Conservation (phyloP, 305 asterid genomes). For the Fraxinus sp. region DNA sequence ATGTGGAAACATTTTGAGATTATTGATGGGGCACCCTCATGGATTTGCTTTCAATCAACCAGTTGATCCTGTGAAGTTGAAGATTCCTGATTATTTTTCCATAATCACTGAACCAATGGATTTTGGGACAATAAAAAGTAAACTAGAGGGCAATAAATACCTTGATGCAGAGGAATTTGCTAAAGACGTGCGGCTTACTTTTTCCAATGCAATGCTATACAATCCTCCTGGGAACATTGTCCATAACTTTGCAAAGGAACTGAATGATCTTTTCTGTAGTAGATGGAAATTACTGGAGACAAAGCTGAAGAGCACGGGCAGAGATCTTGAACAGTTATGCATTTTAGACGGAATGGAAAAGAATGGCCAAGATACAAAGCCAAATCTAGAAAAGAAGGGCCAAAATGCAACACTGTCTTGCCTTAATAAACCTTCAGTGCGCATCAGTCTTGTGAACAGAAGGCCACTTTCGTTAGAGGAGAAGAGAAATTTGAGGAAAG, state of each 20-base stretch:
- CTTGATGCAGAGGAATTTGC: constrained; percentile 54
- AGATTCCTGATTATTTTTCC: constrained; percentile 70
- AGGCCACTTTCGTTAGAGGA: constrained; percentile 26
- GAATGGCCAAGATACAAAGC: constrained; percentile 25
- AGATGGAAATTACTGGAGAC: constrained; percentile 57
- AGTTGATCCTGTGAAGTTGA: constrained; percentile 66
- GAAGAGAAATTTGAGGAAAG: constrained; percentile 37
- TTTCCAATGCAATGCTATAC: constrained; percentile 67
- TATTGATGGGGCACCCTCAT: constrained; percentile 40
- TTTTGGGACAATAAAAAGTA: constrained; percentile 64
- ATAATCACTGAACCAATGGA: constrained; percentile 74
- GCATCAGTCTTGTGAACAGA: background rate
- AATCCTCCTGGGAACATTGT: constrained; percentile 51
- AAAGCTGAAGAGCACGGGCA: constrained; percentile 34
- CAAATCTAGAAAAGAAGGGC: constrained; percentile 18
- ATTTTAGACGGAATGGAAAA: constrained; percentile 18
- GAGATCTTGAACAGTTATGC: constrained; percentile 22
- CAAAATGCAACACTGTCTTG: background rate
- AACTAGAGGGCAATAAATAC: constrained; percentile 53
- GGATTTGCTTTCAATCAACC: constrained; percentile 53
- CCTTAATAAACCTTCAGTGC: background rate
- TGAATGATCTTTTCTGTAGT: constrained; percentile 42
- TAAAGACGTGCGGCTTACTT: constrained; percentile 64
- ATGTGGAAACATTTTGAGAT: constrained; percentile 46
- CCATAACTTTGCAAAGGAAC: constrained; percentile 49